A percentile compares a stretch with the other conserved stretches of the same genome.
phyloP scores from a whole-genome alignment of 768 basidiomycete genomes.

The Amanita pseudoporphyria region DNA sequence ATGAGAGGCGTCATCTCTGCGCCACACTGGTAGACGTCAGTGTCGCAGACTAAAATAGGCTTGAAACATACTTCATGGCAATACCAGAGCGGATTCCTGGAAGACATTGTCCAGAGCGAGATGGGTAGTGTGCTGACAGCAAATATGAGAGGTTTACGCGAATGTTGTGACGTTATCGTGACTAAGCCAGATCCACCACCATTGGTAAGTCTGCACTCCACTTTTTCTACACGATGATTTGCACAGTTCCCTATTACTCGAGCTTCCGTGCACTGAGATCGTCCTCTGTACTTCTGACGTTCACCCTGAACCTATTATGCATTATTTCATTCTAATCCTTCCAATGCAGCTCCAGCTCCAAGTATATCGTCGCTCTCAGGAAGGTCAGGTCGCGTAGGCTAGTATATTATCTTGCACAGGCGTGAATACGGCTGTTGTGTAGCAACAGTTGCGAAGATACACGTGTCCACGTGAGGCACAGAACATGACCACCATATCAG shows the following conservation, averaged over 20 bases:
- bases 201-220: constrained; percentile 17
- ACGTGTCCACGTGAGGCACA: no score
- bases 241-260: constrained; percentile 59
- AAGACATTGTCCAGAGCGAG: constrained; percentile 39
- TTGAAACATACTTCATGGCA: constrained; percentile 53
- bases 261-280: constrained; percentile 30
- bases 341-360: background rate
- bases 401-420: no score
- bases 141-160: background rate
- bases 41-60: background rate
- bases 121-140: background rate
- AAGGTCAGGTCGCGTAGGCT: no score
- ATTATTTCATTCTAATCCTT: background rate
- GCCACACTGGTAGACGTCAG: constrained; percentile 41
- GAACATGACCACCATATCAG: background rate
- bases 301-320: constrained; percentile 20
- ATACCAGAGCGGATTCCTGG: constrained; percentile 68
- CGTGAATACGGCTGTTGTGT: no score
- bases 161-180: background rate
- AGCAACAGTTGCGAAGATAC: no score
- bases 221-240: constrained; percentile 28
- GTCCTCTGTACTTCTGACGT: constrained; percentile 27
- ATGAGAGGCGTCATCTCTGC: constrained; percentile 85
- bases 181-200: constrained; percentile 1
- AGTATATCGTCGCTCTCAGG: no score